Evolutionary conservation across 139 green algal genomes (phyloP).

Genomic region (Zygnema cylindricum): DNA sequence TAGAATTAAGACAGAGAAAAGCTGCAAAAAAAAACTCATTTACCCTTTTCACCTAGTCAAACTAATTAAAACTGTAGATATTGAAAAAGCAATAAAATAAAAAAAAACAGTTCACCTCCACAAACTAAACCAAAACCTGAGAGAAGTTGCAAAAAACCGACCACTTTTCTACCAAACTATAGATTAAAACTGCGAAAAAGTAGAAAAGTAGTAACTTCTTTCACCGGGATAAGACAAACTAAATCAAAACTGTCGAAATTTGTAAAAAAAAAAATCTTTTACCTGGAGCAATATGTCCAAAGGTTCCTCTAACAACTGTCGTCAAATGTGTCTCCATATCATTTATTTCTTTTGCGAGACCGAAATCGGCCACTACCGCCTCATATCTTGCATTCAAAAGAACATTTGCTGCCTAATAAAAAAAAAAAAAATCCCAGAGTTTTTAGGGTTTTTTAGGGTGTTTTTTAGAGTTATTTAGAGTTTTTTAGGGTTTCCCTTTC

Average conservation of each 20-base stretch:
- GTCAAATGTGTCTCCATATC: conserved; percentile 37
- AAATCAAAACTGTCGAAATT: conserved; percentile 2
- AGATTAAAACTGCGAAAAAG: too few species aligned
- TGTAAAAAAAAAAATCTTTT: not conserved
- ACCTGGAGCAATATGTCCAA: conserved; percentile 47
- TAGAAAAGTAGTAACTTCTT: too few species aligned
- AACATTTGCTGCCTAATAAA: conserved; percentile 15
- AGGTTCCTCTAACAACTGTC: conserved; percentile 18
- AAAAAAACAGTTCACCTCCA: too few species aligned
- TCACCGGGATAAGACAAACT: not conserved
- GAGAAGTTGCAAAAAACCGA: too few species aligned
- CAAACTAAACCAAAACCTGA: too few species aligned
- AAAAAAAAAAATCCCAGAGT: not conserved
- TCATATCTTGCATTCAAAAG: conserved; percentile 31
- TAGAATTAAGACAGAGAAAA: too few species aligned
- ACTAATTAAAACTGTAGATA: too few species aligned
- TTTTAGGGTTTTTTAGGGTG: not conserved
- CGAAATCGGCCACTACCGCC: conserved; percentile 39
- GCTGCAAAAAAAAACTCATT: too few species aligned
- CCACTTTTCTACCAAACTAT: too few species aligned
- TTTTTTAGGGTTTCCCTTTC: too few species aligned
- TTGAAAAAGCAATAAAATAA: too few species aligned
- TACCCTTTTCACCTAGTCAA: too few species aligned
- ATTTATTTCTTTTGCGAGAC: conserved; percentile 34
- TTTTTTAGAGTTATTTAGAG: not conserved